These are phyloP conservation scores for Gonapodya prolifera DNA, from an alignment of 192 early-diverging fungal species.

Conservation along the genomic window DNA sequence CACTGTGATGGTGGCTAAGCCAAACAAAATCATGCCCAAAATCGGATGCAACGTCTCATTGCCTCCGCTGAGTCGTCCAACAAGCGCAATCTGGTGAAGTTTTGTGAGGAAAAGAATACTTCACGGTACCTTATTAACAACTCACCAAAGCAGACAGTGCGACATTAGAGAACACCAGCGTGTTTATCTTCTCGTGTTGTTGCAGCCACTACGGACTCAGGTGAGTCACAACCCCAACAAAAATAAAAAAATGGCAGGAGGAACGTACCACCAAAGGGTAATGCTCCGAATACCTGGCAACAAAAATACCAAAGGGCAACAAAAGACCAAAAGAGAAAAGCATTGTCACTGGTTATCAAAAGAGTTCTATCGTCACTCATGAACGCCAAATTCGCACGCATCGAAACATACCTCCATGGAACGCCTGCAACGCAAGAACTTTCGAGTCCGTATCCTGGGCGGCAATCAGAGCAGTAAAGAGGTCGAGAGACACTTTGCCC, in stretches of 20 bases:
- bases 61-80: neutral
- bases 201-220: neutral
- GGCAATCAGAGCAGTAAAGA: neutral
- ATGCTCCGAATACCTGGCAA: neutral
- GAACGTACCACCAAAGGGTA: neutral
- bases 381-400: neutral
- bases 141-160: neutral
- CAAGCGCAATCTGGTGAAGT: neutral
- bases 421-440: neutral
- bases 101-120: neutral
- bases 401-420: neutral
- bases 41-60: neutral
- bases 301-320: neutral
- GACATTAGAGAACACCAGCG: neutral
- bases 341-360: neutral
- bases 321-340: neutral
- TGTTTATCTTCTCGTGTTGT: neutral
- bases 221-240: neutral
- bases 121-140: neutral
- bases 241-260: neutral
- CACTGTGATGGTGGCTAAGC: neutral
- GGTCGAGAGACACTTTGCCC: neutral
- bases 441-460: neutral
- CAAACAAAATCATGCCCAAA: neutral
- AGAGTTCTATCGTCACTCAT: neutral